Evolutionary conservation across 176 grass and related monocot genomes (phyloP), one percentile per base, ranked within the genome.

Genomic region (Ampelocalamus luodianensis): DNA sequence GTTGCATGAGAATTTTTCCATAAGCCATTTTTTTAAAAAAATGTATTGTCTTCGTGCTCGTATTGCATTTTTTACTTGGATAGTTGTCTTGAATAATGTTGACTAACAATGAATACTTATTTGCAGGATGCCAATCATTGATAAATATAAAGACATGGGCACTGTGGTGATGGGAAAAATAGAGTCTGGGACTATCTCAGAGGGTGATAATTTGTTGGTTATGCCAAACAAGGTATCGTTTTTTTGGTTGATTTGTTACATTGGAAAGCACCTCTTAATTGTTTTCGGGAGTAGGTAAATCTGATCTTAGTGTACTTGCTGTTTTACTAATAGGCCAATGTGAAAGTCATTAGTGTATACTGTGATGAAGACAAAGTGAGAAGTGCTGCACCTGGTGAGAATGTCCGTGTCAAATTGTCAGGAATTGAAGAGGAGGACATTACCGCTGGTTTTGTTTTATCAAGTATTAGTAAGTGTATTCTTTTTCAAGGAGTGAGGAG

Each of bases 91-190:
- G 10, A 54, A 55, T 42, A 55, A 55, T 69, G 40, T 34, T 45
- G 56, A 61, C 36, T 61, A 61, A 32, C 42, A 22, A n/a, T 39
- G 24, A 1, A 20, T 40, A 73, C 46, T 18, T 37, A 74, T 82
- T 71, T 86, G 71, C 68, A 91, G 92, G 82, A 89, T 94, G 86
- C 92, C 92, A 0, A 81, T 94, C 27, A 91, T 94, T 40, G 92
- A 91, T 86, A 94, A 84, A 81, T 94, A 94, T 83, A 94, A 91
- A 77, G 89, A 94, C 58, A 94, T 91, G 92, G 89, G 92, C 56
- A 91, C 83, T 39, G 79, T 94, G 51, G 92, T 91, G 29, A 94
- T 94, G 89, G 89, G 89, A 51, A 94, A 91, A 85, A 86, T 94
- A 40, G 92, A 94, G 77, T 86, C 89, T 18, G 86, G 92, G 49